Conservation (phyloP, 2,329 filamentous ascomycete genomes). For the Coniochaeta pulveracea region DNA sequence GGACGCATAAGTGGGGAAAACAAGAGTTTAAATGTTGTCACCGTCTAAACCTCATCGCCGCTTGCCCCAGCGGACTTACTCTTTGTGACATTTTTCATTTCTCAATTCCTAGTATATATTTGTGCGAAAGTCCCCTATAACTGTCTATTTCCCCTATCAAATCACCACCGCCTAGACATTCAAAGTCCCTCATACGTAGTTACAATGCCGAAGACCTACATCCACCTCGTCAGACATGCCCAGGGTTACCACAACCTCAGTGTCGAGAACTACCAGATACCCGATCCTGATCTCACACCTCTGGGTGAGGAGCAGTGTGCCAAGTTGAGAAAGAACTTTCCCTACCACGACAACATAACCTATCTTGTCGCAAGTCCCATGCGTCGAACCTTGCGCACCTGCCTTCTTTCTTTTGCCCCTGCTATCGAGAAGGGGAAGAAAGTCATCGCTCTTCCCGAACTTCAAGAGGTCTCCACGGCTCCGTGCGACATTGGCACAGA, state of each 20-base stretch:
- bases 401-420: conserved; percentile 55
- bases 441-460: conserved; percentile 58
- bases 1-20: no score
- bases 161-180: no score
- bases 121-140: no score
- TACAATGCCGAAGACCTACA: conserved; percentile 39
- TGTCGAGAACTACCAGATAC: conserved; percentile 56
- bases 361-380: conserved; percentile 70
- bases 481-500: conserved; percentile 67
- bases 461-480: conserved; percentile 67
- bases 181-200: no score
- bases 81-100: no score
- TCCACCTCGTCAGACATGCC: conserved; percentile 63
- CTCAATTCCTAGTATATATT: no score
- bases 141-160: no score
- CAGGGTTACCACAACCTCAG: conserved; percentile 74
- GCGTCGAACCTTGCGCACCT: conserved; percentile 70
- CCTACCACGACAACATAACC: conserved; percentile 52
- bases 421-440: conserved; percentile 31
- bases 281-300: conserved; percentile 68
- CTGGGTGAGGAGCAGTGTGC: conserved; percentile 68
- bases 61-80: no score
- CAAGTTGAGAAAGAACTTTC: conserved; percentile 49
- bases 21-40: no score
- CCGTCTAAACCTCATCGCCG: no score